Base-by-base conservation (phyloP, 176 grass and related monocot species). In the Zizania latifolia region DNA sequence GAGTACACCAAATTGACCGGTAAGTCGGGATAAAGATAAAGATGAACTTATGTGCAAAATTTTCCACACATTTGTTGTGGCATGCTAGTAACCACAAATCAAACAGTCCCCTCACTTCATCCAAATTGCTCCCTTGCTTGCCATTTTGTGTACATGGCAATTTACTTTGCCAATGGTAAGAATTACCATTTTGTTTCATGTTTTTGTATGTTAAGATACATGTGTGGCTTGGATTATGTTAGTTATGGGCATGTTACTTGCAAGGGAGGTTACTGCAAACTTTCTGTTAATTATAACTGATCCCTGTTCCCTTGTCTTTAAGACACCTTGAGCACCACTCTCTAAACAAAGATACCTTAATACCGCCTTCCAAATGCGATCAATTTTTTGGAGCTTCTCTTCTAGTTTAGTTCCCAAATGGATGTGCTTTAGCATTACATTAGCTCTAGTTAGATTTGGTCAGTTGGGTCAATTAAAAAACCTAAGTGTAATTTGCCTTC, bases 401-500 rank as follows among this genome's bases (percentile, higher is more conserved):
- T 50, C 43, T 60, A 57, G 30, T 77, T 39, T 70, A 45, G 35
- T 70, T 51, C 33, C 26, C 26, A 78, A 41, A 84, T 24, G 64
- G 22, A 60, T 38, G 41, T 6, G 14, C 48, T 40, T 68, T 67
- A 54, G 45, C 44, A 30, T n/a, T n/a, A n/a, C n/a, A n/a, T 66
- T 29, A 55, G 45, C 19, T 66, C 68, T 68, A n/a, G 46, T 55
- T 84, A 70, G 73, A 76, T 83, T 84, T 41, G 40, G 65, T 77
- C 70, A 77, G 73, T 40, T 84, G 53, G 15, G 27, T 16, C 54
- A 29, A 64, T 77, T 70, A 70, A 77, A 30, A 64, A 84, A 78
- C 34, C 0, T 64, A 54, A 54, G 74, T 71, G 74, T 84, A 41
- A 41, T 84, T 84, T 84, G 74, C 82, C 64, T 84, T 84, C 74